These are phyloP conservation scores for Candida albicans DNA, from an alignment of 1,139 yeast species.

Conservation along the genomic window DNA sequence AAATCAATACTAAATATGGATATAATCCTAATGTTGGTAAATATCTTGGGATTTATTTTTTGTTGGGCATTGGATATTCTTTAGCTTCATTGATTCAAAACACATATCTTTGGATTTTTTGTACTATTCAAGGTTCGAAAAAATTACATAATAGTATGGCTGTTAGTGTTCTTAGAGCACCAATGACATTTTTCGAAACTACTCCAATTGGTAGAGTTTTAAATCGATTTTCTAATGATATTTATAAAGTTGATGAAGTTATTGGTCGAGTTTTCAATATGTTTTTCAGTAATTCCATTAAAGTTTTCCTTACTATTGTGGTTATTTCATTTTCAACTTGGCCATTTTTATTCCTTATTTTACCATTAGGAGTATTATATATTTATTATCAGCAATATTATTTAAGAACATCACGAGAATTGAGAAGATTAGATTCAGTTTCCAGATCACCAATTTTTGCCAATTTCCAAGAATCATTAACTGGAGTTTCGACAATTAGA, in stretches of 20 bases:
- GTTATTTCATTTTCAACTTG: constrained; percentile 89
- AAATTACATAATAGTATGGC: constrained; percentile 81
- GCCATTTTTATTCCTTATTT: constrained; percentile 69
- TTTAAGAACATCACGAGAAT: constrained; percentile 85
- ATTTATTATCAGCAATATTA: constrained; percentile 87
- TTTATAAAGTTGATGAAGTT: constrained; percentile 87
- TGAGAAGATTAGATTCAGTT: constrained; percentile 90
- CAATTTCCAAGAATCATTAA: constrained; percentile 93
- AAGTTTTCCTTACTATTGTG: constrained; percentile 76
- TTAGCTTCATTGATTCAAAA: constrained; percentile 67
- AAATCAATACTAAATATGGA: constrained; percentile 69
- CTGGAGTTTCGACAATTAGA: constrained; percentile 86
- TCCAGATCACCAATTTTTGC: constrained; percentile 94
- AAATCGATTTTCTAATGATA: constrained; percentile 92
- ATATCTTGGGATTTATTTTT: constrained; percentile 75
- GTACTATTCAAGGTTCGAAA: constrained; percentile 82
- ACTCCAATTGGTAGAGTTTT: constrained; percentile 94
- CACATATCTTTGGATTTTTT: constrained; percentile 74
- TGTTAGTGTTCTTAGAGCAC: constrained; percentile 77
- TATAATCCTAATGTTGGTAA: constrained; percentile 66
- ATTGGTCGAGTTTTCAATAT: constrained; percentile 81
- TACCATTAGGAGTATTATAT: constrained; percentile 74
- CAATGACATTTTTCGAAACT: constrained; percentile 96
- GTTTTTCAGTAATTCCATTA: constrained; percentile 71
- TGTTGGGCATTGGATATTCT: constrained; percentile 65